A percentile compares a stretch with the other conserved stretches of the same genome.
These are phyloP conservation scores for Papiliotrema terrestris DNA, from an alignment of 1,284 basidiomycete species.

Conservation along the genomic window DNA sequence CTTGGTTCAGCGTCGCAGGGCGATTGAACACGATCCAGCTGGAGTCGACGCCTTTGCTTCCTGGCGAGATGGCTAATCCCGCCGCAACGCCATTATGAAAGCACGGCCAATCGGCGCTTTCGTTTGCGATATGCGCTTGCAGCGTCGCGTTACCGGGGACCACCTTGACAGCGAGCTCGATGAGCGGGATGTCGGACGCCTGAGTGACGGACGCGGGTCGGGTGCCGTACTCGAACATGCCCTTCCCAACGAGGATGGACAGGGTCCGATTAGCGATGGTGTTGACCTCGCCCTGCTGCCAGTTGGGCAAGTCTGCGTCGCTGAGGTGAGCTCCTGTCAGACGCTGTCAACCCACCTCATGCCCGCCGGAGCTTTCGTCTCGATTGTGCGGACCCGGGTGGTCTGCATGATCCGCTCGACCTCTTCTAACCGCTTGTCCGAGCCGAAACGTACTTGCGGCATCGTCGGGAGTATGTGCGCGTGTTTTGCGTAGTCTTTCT, in stretches of 20 bases:
- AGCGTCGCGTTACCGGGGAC: slow-evolving; percentile 53
- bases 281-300: slow-evolving; percentile 73
- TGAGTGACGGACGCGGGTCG: slow-evolving; percentile 67
- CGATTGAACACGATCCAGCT: slow-evolving; percentile 94
- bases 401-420: slow-evolving; percentile 83
- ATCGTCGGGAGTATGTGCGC: slow-evolving; percentile 12
- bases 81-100: slow-evolving; percentile 97
- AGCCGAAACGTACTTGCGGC: slow-evolving; percentile 73
- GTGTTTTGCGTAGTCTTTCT: slow-evolving; percentile 1
- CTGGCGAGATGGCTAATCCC: slow-evolving; percentile 73
- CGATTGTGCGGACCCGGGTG: slow-evolving; percentile 63
- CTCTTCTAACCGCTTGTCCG: slow-evolving; percentile 80
- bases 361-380: slow-evolving; percentile 66
- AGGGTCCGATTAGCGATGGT: slow-evolving; percentile 79
- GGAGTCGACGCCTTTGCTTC: slow-evolving; percentile 74
- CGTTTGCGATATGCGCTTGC: slow-evolving; percentile 58
- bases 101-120: slow-evolving; percentile 83
- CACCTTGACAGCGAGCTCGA: slow-evolving; percentile 72
- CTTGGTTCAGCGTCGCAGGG: slow-evolving; percentile 75
- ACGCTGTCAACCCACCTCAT: slow-evolving; percentile 56
- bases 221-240: slow-evolving; percentile 73
- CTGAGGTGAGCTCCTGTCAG: slow-evolving; percentile 6
- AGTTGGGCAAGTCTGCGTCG: slow-evolving; percentile 45
- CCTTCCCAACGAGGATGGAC: slow-evolving; percentile 77
- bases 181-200: slow-evolving; percentile 70